These are phyloP conservation scores for Talaromyces ruber DNA, from an alignment of 495 filamentous ascomycete genomes.

Conservation along the genomic window DNA sequence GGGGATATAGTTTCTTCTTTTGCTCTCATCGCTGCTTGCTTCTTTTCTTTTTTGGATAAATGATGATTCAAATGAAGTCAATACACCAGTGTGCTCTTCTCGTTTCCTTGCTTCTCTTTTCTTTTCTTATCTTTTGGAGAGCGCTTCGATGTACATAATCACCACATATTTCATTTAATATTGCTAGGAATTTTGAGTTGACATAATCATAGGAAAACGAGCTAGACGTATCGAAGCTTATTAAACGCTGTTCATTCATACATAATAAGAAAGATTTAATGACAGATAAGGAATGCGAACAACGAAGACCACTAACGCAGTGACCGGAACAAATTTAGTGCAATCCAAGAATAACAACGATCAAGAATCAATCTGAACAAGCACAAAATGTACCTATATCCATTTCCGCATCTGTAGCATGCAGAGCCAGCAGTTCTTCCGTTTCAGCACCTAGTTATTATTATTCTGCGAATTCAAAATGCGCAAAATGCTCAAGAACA, in stretches of 20 bases:
- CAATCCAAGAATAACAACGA: background rate
- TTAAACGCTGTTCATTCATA: background rate
- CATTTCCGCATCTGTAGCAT: background rate
- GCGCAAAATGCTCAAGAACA: constrained; percentile 87
- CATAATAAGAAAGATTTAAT: background rate
- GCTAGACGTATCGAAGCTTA: background rate
- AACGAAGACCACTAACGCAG: background rate
- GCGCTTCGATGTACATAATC: background rate
- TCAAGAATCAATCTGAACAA: background rate
- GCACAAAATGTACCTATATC: background rate
- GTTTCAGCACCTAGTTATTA: background rate
- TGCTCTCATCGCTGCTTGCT: background rate
- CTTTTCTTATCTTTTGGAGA: background rate
- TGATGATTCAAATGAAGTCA: background rate
- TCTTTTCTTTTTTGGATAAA: background rate
- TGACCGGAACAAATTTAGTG: background rate
- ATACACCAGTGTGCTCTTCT: background rate
- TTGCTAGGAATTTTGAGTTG: background rate
- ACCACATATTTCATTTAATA: background rate
- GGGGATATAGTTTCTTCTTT: background rate
- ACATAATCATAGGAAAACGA: background rate
- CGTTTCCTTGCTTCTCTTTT: background rate
- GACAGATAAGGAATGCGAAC: background rate
- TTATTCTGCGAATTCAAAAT: constrained; percentile 73
- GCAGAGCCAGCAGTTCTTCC: background rate